Evolutionary conservation across 768 basidiomycete species (phyloP), one percentile per base, ranked within the genome.

Genomic region (Psilocybe subaeruginosa): DNA sequence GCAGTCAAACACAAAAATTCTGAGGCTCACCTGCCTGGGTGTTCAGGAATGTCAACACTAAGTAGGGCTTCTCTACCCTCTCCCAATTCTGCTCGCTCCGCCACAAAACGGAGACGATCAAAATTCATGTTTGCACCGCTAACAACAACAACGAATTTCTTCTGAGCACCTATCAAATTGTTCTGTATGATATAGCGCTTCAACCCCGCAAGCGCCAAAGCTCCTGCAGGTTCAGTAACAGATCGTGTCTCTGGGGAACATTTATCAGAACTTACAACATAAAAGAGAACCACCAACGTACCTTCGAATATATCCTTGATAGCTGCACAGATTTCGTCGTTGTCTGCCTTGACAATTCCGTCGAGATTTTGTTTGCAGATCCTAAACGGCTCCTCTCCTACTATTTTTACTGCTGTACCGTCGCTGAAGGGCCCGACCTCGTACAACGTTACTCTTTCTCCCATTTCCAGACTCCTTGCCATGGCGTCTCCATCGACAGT

Each of bases 81-180:
- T 64, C 97, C 97, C 17, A 99, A 82, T 74, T 98, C 95, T 3
- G 97, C 97, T 59, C 97, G 95, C 73, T 99, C 97, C 17, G 97
- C 92, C n/a, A 99, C 96, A 72, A 99, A 99, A 8, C 97, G 87
- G 49, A 99, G 76, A 46, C 97, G 87, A 70, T 95, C 93, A 75
- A 99, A 99, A 77, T 99, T 99, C 93, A 99, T 97, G 77, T 99
- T 99, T 16, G 97, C 97, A 19, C 97, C 97, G 69, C 93, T 96
- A 64, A 99, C 78, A 55, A 98, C 88, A 4, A 86, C 95, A 31
- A 98, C 96, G 65, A 96, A 97, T 59, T 85, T 88, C 77, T 93
- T 93, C 58, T 90, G 83, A 2, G 92, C 87, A 39, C 92, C 93
- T 54, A 95, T 67, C 35, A 99, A 85, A 54, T 89, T 83, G 73